These are phyloP conservation scores for Cubamyces sp. DNA, from an alignment of 768 basidiomycete species.

Conservation along the genomic window DNA sequence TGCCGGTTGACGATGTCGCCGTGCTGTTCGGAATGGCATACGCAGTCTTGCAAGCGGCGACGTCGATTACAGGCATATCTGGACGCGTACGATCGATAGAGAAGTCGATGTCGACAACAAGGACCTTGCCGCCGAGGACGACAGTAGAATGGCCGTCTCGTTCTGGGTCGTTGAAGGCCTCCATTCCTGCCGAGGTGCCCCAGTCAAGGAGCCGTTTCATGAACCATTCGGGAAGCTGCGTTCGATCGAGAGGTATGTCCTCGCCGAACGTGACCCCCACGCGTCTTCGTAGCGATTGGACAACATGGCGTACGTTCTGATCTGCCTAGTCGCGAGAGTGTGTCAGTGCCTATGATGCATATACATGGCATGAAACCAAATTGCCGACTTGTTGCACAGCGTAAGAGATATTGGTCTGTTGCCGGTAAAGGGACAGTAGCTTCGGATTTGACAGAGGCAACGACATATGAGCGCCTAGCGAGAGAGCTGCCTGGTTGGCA, in stretches of 20 bases:
- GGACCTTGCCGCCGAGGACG: constrained; percentile 76
- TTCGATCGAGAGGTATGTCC: constrained; percentile 58
- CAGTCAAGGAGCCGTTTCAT: constrained; percentile 61
- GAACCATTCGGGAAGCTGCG: constrained; percentile 57
- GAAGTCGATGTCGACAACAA: constrained; percentile 79
- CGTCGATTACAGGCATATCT: constrained; percentile 43
- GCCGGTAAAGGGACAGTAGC: constrained; percentile 67
- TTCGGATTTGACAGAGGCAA: constrained; percentile 64
- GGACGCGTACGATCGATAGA: constrained; percentile 46
- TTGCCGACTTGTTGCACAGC: constrained; percentile 58
- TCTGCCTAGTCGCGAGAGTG: constrained; percentile 48
- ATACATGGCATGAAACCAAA: constrained; percentile 20
- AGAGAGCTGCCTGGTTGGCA: constrained; percentile 56
- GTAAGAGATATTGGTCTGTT: constrained; percentile 58
- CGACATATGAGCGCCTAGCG: constrained; percentile 54
- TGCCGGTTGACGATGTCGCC: constrained; percentile 41
- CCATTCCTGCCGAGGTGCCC: constrained; percentile 71
- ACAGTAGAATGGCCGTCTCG: constrained; percentile 54
- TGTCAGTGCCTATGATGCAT: background rate
- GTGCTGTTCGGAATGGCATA: constrained; percentile 60
- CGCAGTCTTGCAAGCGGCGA: constrained; percentile 70
- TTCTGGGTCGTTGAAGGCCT: constrained; percentile 67
- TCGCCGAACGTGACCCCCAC: constrained; percentile 59
- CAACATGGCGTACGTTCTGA: constrained; percentile 53
- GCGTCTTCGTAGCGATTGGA: constrained; percentile 51